phyloP scores from a whole-genome alignment of 768 basidiomycete species.

The Russula virescens region DNA sequence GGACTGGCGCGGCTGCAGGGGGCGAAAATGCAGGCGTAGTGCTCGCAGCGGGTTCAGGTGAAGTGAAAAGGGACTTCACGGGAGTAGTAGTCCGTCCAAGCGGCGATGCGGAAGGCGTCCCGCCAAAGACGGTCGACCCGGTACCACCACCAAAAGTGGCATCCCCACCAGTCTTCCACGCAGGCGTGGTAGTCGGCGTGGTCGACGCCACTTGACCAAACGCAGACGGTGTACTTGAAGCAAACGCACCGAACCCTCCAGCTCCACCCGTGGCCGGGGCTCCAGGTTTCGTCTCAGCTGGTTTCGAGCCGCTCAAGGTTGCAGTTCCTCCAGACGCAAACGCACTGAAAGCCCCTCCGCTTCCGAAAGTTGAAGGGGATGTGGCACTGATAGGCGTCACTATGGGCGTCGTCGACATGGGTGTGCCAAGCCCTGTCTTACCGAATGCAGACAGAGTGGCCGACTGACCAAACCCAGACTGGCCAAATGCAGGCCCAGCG shows the following conservation, averaged over 20 bases:
- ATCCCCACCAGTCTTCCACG: conserved; percentile 20
- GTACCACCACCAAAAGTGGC: conserved; percentile 4
- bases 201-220: conserved; percentile 11
- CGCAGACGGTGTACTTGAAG: conserved; percentile 13
- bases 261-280: conserved; percentile 1
- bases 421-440: conserved; percentile 25
- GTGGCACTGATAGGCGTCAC: conserved; percentile 15
- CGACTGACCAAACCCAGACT: conserved; percentile 34
- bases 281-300: conserved; percentile 3
- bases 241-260: conserved; percentile 33
- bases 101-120: neutral
- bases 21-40: conserved; percentile 20
- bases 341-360: conserved; percentile 27
- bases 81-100: conserved; percentile 3
- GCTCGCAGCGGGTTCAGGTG: conserved; percentile 6
- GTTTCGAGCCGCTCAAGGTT: conserved; percentile 22
- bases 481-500: conserved; percentile 25
- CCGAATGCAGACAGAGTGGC: conserved; percentile 28
- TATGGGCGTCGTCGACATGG: conserved; percentile 24
- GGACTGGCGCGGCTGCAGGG: neutral
- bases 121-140: conserved; percentile 15
- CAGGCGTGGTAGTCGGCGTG: conserved; percentile 9
- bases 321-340: conserved; percentile 27
- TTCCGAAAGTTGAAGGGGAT: conserved; percentile 20
- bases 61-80: neutral